A percentile compares a stretch with the other conserved stretches of the same genome.
These are phyloP conservation scores for Xylaria cubensis DNA, from an alignment of 495 filamentous ascomycete species.

Conservation along the genomic window DNA sequence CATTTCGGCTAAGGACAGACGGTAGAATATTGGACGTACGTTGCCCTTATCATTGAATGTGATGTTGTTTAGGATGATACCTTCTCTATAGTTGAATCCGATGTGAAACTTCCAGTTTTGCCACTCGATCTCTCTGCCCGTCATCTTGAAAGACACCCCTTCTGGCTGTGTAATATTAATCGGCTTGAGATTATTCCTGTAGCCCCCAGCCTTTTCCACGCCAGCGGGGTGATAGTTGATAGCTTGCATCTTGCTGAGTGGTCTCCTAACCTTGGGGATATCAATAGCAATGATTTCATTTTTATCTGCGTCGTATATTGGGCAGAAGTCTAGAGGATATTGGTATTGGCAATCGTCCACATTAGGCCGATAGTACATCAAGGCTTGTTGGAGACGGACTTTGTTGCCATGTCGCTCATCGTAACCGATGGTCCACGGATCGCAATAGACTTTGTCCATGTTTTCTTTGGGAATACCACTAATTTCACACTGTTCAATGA, in stretches of 20 bases:
- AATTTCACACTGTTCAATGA: conserved; percentile 90
- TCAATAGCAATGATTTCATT: conserved; percentile 89
- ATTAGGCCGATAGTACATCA: conserved; percentile 95
- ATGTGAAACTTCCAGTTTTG: conserved; percentile 96
- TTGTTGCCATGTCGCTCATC: conserved; percentile 87
- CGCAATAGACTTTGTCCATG: conserved; percentile 91
- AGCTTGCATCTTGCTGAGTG: conserved; percentile 72
- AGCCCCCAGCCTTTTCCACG: conserved; percentile 78
- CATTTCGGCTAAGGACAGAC: conserved; percentile 95
- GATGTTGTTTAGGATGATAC: conserved; percentile 89
- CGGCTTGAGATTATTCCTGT: conserved; percentile 83
- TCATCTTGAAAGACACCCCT: conserved; percentile 87
- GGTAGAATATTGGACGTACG: conserved; percentile 83
- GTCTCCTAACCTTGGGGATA: conserved; percentile 79
- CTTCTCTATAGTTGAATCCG: conserved; percentile 96
- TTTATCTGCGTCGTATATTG: conserved; percentile 86
- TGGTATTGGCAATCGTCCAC: conserved; percentile 89
- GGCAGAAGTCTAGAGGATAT: conserved; percentile 92
- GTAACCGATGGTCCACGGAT: conserved; percentile 94
- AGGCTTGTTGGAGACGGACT: conserved; percentile 85
- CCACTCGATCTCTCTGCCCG: conserved; percentile 82
- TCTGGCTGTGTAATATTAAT: conserved; percentile 95
- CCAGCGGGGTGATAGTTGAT: conserved; percentile 82
- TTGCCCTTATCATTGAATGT: conserved; percentile 88
- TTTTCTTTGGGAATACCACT: conserved; percentile 85